A percentile compares a stretch with the other conserved stretches of the same genome.
phyloP scores from a whole-genome alignment of 2,329 filamentous ascomycete species.

The Colletotrichum sp. region DNA sequence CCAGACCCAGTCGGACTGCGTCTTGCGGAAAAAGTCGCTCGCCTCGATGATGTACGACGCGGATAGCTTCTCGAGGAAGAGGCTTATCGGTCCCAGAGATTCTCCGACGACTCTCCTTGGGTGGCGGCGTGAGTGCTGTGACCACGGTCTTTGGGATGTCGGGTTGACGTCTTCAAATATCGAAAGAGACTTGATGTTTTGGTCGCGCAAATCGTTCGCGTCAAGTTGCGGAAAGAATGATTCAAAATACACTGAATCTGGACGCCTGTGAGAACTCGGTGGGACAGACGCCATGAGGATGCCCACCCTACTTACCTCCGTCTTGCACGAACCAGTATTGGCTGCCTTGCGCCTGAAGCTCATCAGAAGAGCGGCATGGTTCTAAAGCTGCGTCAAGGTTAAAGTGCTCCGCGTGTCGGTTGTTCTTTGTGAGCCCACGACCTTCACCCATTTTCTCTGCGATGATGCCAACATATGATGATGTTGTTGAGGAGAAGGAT shows the following conservation, averaged over 20 bases:
- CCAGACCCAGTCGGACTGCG: background rate
- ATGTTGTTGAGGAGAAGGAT: fast-evolving
- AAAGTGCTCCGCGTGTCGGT: background rate
- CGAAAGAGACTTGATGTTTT: background rate
- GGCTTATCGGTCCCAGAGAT: background rate
- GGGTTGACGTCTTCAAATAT: background rate
- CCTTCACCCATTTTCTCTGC: background rate
- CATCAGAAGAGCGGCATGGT: background rate
- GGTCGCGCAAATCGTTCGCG: background rate
- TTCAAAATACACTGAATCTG: background rate
- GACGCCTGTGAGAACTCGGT: background rate
- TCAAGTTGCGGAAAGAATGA: background rate
- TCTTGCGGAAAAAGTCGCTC: background rate
- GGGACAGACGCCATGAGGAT: background rate
- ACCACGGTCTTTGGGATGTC: background rate
- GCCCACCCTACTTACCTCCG: background rate
- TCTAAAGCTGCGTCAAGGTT: background rate
- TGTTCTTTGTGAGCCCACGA: background rate
- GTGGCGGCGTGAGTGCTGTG: background rate
- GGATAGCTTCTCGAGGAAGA: background rate
- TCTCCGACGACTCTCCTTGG: background rate
- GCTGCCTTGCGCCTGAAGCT: background rate
- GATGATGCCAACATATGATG: background rate
- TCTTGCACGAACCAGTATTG: background rate
- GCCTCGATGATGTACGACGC: background rate